Base-by-base conservation (phyloP, 2,329 filamentous ascomycete species). In the Claviceps africana region DNA sequence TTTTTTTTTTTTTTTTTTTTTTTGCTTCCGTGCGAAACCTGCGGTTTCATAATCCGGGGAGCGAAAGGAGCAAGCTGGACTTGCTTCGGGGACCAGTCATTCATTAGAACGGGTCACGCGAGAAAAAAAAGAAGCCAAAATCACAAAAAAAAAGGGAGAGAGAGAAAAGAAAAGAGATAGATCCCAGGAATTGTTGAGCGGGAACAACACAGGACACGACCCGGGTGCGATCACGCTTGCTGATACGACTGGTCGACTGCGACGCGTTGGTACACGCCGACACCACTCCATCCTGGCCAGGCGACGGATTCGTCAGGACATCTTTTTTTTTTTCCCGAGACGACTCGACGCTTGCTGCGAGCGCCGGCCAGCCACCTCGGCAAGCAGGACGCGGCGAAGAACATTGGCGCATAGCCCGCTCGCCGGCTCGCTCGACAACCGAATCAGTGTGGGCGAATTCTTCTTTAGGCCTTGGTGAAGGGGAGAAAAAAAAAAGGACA, bases 21-120 rank as follows among this genome's bases (percentile, higher is more conserved):
- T 8, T 22, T 47, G 28, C 28, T 31, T 13, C 21, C 30, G 4
- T 9, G 6, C 28, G 30, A 31, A 37, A 9, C 6, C n/a, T 15
- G 15, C 17, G 8, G n/a, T 10, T 39, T 53, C 11, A 48, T 39
- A 48, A 22, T 47, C 25, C 42, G 22, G 21, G 5, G 15, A n/a
- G 15, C 9, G 28, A 50, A 22, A 45, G 33, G 21, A 65, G 74
- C 76, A 79, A 80, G 76, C 77, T 64, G 77, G 77, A 69, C 77
- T 81, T 79, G 76, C 75, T 33, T 42, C 19, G 25, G 22, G 65
- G 74, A 50, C 28, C 47, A 47, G 43, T 77, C 72, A 68, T 71
- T 56, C 71, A 19, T 30, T 48, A 25, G 2, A 6, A 43, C 39
- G 9, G 19, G 13, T 19, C 21, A 40, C 11, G 19, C 10, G 28